Evolutionary conservation across 192 early-diverging fungal genomes (phyloP).

Genomic region (Entomortierella beljakovae): DNA sequence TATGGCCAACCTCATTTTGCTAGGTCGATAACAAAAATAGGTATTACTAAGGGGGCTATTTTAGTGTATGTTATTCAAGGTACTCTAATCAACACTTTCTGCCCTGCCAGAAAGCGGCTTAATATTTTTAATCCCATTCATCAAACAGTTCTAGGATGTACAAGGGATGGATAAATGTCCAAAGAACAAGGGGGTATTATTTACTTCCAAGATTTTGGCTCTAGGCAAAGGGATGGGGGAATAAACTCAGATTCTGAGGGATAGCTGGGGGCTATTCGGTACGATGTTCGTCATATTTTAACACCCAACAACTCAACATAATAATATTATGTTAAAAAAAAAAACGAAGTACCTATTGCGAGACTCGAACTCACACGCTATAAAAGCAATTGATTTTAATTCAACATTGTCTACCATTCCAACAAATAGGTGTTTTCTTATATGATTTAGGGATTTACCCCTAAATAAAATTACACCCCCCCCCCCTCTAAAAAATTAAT

Average conservation of each 20-base stretch:
- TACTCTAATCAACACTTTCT: conserved; percentile 14
- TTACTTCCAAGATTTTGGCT: conserved; percentile 11
- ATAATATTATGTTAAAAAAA: conserved; percentile 49
- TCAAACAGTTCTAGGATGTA: conserved; percentile 14
- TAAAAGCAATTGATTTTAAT: conserved; percentile 8
- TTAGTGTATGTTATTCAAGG: conserved; percentile 21
- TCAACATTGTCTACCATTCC: conserved; percentile 5
- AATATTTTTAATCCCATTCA: conserved; percentile 18
- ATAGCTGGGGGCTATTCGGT: not conserved
- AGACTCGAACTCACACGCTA: conserved; percentile 8
- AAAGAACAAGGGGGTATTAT: conserved; percentile 19
- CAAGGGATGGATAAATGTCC: conserved; percentile 10
- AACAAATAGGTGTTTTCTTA: conserved; percentile 10
- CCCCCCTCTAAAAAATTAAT: conserved; percentile 5
- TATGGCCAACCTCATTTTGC: conserved; percentile 4
- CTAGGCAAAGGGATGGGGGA: not conserved
- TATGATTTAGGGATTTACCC: conserved; percentile 8
- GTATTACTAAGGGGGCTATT: conserved; percentile 14
- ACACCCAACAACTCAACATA: conserved; percentile 2
- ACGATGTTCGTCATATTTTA: not conserved
- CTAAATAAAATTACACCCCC: conserved; percentile 8
- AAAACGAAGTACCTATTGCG: not conserved
- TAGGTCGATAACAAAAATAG: conserved; percentile 14
- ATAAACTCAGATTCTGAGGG: not conserved
- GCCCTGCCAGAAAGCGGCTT: not conserved